Conservation (phyloP, 371 early-diverging fungal genomes). For the Chytridium lagenaria region DNA sequence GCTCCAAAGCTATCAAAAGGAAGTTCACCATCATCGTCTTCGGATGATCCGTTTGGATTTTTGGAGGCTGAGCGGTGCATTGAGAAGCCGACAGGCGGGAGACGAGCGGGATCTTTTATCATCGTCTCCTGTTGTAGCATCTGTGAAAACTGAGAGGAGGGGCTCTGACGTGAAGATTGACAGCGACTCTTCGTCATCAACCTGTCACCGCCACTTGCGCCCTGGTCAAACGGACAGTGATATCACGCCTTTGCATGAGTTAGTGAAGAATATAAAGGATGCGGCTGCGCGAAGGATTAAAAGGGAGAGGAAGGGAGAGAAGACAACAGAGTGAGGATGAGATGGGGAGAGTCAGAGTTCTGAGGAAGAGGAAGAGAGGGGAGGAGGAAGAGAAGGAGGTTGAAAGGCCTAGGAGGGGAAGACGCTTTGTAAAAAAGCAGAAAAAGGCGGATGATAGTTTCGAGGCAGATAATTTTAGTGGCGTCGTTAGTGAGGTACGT, state of each 20-base stretch:
- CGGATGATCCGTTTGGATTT: neutral
- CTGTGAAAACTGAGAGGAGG: no score
- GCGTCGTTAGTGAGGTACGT: neutral
- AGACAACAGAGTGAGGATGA: neutral
- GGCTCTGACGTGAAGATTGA: no score
- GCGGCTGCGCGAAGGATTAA: neutral
- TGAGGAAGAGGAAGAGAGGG: neutral
- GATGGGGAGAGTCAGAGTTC: neutral
- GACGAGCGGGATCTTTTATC: no score
- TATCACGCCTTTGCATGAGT: no score
- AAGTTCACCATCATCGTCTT: neutral
- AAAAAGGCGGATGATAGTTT: neutral
- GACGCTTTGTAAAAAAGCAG: no score
- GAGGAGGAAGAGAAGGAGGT: neutral
- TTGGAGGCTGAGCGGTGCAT: neutral
- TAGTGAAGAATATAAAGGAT: neutral
- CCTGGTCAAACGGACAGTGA: no score
- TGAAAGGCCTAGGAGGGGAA: neutral
- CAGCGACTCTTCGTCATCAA: no score
- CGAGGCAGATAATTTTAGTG: neutral
- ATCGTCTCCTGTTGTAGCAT: no score
- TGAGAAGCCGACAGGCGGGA: no score
- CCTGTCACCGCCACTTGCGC: no score
- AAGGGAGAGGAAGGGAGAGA: neutral
- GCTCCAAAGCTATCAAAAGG: no score